Percentiles rank a stretch among this genome's conserved stretches.
phyloP scores from a whole-genome alignment of 768 basidiomycete genomes.

The Rubroboletus pulcherrimus region DNA sequence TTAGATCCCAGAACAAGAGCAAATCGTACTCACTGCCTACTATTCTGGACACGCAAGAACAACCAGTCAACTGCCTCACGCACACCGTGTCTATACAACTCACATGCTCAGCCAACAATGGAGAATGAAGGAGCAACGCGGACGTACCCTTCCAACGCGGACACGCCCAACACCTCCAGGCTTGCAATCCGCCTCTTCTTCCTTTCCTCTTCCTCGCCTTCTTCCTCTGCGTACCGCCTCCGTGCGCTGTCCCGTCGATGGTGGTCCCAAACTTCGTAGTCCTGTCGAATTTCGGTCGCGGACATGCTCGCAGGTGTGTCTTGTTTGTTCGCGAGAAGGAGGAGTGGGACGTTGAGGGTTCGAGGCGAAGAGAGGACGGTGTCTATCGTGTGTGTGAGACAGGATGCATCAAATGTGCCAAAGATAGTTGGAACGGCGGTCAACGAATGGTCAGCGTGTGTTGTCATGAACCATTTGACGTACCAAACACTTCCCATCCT shows the following conservation, averaged over 20 bases:
- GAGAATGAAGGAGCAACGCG: not conserved
- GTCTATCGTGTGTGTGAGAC: conserved; percentile 40
- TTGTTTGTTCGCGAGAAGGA: conserved; percentile 96
- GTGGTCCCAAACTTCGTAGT: conserved; percentile 86
- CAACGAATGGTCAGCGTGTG: not conserved
- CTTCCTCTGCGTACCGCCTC: conserved; percentile 46
- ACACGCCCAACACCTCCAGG: conserved; percentile 85
- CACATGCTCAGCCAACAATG: not conserved
- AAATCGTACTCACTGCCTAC: conserved; percentile 48
- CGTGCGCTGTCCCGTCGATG: conserved; percentile 67
- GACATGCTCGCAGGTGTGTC: conserved; percentile 78
- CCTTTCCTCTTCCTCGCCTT: conserved; percentile 42
- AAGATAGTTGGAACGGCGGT: too few relatives aligned
- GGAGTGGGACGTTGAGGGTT: conserved; percentile 83
- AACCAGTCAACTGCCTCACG: conserved; percentile 92
- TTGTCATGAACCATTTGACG: conserved; percentile 21
- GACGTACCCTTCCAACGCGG: conserved; percentile 83
- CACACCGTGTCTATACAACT: conserved; percentile 67
- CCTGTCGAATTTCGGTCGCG: conserved; percentile 86
- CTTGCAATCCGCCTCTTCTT: conserved; percentile 63
- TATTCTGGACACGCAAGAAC: conserved; percentile 90
- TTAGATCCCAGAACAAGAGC: not conserved
- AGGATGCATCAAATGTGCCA: not conserved
- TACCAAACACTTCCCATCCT: conserved; percentile 98
- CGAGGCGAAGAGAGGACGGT: conserved; percentile 84